Evolutionary conservation across 257 asterid species (phyloP), one percentile per base, ranked within the genome.

Genomic region (Phtheirospermum japonicum): DNA sequence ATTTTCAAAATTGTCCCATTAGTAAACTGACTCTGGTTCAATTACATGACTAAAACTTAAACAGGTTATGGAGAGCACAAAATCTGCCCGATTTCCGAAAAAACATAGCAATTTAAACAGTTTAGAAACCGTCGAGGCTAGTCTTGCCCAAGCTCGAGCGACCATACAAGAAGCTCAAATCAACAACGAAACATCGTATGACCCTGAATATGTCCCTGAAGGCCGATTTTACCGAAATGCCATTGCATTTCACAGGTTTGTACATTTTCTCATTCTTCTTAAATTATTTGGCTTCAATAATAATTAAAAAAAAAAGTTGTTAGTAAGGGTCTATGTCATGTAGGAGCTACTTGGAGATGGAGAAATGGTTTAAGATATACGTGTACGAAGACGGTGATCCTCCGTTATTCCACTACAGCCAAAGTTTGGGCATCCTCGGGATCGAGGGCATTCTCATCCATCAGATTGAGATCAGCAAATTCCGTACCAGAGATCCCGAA

Each of bases 301-400:
- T n/a, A n/a, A n/a, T n/a, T n/a, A n/a, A n/a, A n/a, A n/a, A n/a
- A n/a, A n/a, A n/a, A n/a, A n/a, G n/a, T n/a, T n/a, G n/a, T n/a
- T n/a, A n/a, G n/a, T n/a, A n/a, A n/a, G n/a, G n/a, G n/a, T n/a
- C 26, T 53, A 23, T 56, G 55, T 54, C 9, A 59, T 40, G 55
- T 26, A 83, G 90, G 65, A 83, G 90, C 78, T 83, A 80, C 79
- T 54, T 83, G 74, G 87, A 83, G 68, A 83, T 83, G 87, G 90
- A 83, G 79, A 83, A 70, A 16, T 4, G 20, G 59, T 74, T 83
- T 10, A 80, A 72, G 77, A 74, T 83, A 50, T 83, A 78, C 61
- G 45, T 76, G 12, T 83, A 83, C 63, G 83, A 78, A 45, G 90
- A 83, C 7, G 90, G 90, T 36, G 90, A 83, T 0, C 90, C 85